These are phyloP conservation scores for thale cress (Arabidopsis thaliana) DNA, from an alignment of 345 rosid genomes.

Conservation along the genomic window TAIR10.1 NC_003071.7:14651001-14651500, in stretches of 20 bases:
- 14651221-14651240: slow-evolving; percentile 48
- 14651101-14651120: slow-evolving; percentile 66
- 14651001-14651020: slow-evolving; percentile 52
- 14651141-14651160: slow-evolving; percentile 5
- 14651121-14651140: slow-evolving; percentile 68
- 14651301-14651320: slow-evolving; percentile 30
- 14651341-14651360: slow-evolving; percentile 3
- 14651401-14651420: slow-evolving; percentile 1
- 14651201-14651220: background rate
- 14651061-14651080: slow-evolving; percentile 53
- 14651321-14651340: slow-evolving; percentile 29
- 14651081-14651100: slow-evolving; percentile 56
- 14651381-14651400: slow-evolving; percentile 14
- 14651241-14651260: slow-evolving; percentile 48
- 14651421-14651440: slow-evolving; percentile 12
- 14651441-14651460: slow-evolving; percentile 18
- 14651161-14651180: background rate
- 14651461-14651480: slow-evolving; percentile 23
- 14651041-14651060: slow-evolving; percentile 59
- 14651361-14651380: slow-evolving; percentile 7
- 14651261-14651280: slow-evolving; percentile 36
- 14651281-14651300: slow-evolving; percentile 12
- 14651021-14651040: slow-evolving; percentile 60
- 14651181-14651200: background rate
- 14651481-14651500: slow-evolving; percentile 19